Conservation (phyloP, 208 protist species). For the Porcisia deanei region DNA sequence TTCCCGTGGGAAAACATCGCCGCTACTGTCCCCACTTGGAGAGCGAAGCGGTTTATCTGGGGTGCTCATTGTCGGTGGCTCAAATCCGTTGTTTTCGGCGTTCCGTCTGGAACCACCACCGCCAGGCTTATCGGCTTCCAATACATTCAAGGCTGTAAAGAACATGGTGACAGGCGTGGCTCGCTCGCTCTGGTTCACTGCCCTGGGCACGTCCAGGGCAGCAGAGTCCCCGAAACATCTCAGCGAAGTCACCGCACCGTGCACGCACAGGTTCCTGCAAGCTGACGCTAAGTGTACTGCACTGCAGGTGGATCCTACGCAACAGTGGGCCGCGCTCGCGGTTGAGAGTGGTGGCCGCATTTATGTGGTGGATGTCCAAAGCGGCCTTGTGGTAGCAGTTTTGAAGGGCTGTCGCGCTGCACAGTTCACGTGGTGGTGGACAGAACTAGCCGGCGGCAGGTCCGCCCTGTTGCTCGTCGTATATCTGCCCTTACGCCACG, state of each 20-base stretch:
- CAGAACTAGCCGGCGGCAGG: slow-evolving; percentile 26
- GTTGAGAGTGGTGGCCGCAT: slow-evolving; percentile 55
- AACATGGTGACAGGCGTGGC: slow-evolving; percentile 51
- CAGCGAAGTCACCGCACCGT: slow-evolving; percentile 31
- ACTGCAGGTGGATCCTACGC: slow-evolving; percentile 67
- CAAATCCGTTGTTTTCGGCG: slow-evolving; percentile 46
- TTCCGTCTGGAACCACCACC: slow-evolving; percentile 52
- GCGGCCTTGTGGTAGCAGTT: slow-evolving; percentile 47
- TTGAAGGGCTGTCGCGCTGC: slow-evolving; percentile 75
- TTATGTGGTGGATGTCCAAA: slow-evolving; percentile 64
- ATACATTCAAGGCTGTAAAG: slow-evolving; percentile 53
- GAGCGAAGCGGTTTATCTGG: slow-evolving; percentile 15
- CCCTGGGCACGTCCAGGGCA: slow-evolving; percentile 10
- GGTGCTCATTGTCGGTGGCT: slow-evolving; percentile 56
- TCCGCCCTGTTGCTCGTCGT: slow-evolving; percentile 64
- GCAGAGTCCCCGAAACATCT: slow-evolving; percentile 25
- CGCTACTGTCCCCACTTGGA: slow-evolving; percentile 18
- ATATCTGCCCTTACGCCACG: slow-evolving; percentile 66
- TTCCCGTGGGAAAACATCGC: background rate
- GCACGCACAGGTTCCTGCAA: slow-evolving; percentile 43
- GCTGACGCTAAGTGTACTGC: slow-evolving; percentile 50
- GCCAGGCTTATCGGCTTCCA: slow-evolving; percentile 38
- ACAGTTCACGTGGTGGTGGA: slow-evolving; percentile 71
- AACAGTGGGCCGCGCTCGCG: slow-evolving; percentile 69
- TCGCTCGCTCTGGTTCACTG: slow-evolving; percentile 41